A percentile compares a stretch with the other conserved stretches of the same genome.
phyloP scores from a whole-genome alignment of 371 early-diverging fungal species.

The Globomyces sp. region DNA sequence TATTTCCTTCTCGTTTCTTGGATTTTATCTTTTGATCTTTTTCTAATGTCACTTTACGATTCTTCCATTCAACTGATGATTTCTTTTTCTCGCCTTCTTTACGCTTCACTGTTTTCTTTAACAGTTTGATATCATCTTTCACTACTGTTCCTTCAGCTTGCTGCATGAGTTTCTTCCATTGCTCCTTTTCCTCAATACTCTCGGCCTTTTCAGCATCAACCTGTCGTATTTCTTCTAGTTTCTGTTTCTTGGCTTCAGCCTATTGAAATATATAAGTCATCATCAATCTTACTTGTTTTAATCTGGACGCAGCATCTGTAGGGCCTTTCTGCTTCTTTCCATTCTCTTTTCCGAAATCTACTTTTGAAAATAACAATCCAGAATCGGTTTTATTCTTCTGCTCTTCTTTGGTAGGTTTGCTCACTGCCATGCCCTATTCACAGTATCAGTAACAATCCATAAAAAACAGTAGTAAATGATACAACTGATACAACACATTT shows the following conservation, averaged over 20 bases:
- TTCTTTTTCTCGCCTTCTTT: conserved; percentile 79
- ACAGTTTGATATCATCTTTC: conserved; percentile 82
- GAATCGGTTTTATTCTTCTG: conserved; percentile 12
- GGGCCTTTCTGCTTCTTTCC: conserved; percentile 63
- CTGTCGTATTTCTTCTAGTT: conserved; percentile 68
- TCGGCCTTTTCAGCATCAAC: conserved; percentile 70
- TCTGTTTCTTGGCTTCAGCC: conserved; percentile 72
- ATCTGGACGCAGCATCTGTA: conserved; percentile 68
- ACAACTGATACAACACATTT: too few relatives aligned
- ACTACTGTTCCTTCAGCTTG: conserved; percentile 86
- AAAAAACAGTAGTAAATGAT: too few relatives aligned
- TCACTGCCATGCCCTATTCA: not conserved
- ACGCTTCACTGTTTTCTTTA: conserved; percentile 89
- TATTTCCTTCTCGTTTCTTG: conserved; percentile 73
- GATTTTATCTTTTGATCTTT: conserved; percentile 62
- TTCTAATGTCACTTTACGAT: conserved; percentile 66
- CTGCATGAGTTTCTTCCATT: conserved; percentile 77
- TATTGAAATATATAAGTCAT: conserved; percentile 24
- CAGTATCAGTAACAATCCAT: not conserved
- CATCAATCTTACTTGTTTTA: conserved; percentile 68
- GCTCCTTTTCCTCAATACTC: conserved; percentile 68
- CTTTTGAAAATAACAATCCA: conserved; percentile 66
- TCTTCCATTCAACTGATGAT: conserved; percentile 78
- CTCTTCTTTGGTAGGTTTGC: not conserved
- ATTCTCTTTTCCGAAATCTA: conserved; percentile 68